Evolutionary conservation across 352 stramenopile species (phyloP).

Genomic region (Phytophthora fragariae): DNA sequence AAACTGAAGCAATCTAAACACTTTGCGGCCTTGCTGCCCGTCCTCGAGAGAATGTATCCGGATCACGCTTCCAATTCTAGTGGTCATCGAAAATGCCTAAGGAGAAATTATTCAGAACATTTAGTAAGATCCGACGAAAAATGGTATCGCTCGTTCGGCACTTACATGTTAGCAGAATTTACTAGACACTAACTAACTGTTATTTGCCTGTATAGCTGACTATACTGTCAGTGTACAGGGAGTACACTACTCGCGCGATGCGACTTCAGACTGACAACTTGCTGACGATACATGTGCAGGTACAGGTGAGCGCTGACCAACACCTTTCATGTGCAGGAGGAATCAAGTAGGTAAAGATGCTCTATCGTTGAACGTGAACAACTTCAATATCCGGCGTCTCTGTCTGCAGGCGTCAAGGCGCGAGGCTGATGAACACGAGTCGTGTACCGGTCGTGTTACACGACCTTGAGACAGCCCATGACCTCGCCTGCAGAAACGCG

Average conservation of each 20-base stretch:
- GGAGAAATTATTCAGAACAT: too few species aligned
- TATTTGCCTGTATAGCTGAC: too few species aligned
- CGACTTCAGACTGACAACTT: neutral
- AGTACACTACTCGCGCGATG: neutral
- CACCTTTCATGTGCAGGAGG: neutral
- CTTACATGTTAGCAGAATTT: too few species aligned
- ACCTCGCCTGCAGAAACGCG: slow-evolving; percentile 23
- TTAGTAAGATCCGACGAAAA: too few species aligned
- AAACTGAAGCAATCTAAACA: too few species aligned
- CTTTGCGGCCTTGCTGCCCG: too few species aligned
- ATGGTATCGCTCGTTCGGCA: too few species aligned
- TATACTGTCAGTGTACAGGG: too few species aligned
- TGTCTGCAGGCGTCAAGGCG: slow-evolving; percentile 8
- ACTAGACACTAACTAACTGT: too few species aligned
- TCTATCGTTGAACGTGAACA: slow-evolving; percentile 9
- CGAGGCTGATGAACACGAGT: slow-evolving; percentile 17
- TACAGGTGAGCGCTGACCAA: slow-evolving; percentile 11
- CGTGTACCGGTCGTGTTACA: slow-evolving; percentile 2
- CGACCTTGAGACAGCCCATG: slow-evolving; percentile 21
- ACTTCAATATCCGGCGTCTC: slow-evolving; percentile 18
- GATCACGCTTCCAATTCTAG: too few species aligned
- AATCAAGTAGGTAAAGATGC: slow-evolving; percentile 4
- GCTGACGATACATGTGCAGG: neutral
- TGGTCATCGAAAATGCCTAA: too few species aligned
- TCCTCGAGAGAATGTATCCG: too few species aligned